Evolutionary conservation across 495 filamentous ascomycete species (phyloP), one percentile per base, ranked within the genome.

Genomic region (Penicillium robsamsonii): DNA sequence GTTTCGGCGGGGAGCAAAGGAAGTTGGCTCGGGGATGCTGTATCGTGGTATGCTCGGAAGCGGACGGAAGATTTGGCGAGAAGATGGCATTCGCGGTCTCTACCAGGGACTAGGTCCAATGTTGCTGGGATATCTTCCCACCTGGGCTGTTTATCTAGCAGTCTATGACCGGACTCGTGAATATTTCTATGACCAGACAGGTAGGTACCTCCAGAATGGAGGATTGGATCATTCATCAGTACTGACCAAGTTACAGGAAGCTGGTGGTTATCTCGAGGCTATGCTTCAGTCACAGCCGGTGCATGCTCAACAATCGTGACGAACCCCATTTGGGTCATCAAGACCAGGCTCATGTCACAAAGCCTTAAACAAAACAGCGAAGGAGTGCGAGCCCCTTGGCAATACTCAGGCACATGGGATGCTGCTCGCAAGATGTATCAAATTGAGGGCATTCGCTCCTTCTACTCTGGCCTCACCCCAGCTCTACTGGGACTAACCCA

Each of bases 281-380:
- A 82, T 72, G 92, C 95, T 25, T 94, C 95, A 22, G 81, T 99
- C 57, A 84, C 89, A 37, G 94, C 91, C 31, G 94, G 94, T 17
- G 90, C 87, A 52, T 96, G 89, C 69, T 96, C 91, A 52, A 97
- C 95, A 4, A 82, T 97, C 58, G 89, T 82, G 53, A 99, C 94
- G n/a, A 99, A 99, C 71, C 94, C 94, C 0, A 99, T 99, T 55
- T 99, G 94, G 94, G 95, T 99, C 27, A 96, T 99, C 74, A 99
- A 99, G 69, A 99, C 94, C 31, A 82, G 94, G 57, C 81, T 99
- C 38, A 97, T 97, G 93, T 94, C 95, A 4, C 93, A 97, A 64
- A 83, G 78, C 53, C 65, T 75, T 31, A 75, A 66, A 44, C 69
- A 78, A 12, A 73, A 76, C 38, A 71, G 61, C 22, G 80, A 84